Evolutionary conservation across 768 basidiomycete species (phyloP).

Genomic region (Botryobasidium botryosum): DNA sequence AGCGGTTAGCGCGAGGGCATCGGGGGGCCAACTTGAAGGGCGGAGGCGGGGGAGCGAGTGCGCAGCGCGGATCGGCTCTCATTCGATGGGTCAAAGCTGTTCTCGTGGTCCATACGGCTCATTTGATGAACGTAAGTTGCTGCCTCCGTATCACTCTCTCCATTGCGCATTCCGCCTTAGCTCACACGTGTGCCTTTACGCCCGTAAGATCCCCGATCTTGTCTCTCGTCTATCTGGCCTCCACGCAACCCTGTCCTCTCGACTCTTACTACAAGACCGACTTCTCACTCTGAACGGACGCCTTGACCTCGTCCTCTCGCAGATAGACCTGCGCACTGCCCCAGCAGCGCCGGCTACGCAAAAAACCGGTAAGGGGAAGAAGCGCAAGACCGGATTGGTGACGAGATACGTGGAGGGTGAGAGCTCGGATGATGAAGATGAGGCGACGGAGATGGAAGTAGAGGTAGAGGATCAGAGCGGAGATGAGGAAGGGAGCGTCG

Average conservation of each 20-base stretch:
- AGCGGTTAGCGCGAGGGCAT: slow-evolving; percentile 64
- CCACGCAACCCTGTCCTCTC: slow-evolving; percentile 61
- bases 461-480: slow-evolving; percentile 47
- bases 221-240: slow-evolving; percentile 74
- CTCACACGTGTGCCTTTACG: too few relatives aligned
- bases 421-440: slow-evolving; percentile 48
- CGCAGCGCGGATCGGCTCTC: slow-evolving; percentile 52
- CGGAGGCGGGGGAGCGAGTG: slow-evolving; percentile 61
- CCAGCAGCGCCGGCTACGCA: slow-evolving; percentile 29
- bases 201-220: slow-evolving; percentile 89
- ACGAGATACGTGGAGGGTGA: slow-evolving; percentile 64
- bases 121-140: slow-evolving; percentile 77
- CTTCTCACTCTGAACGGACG: slow-evolving; percentile 75
- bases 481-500: slow-evolving; percentile 58
- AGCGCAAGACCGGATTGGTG: slow-evolving; percentile 12
- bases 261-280: slow-evolving; percentile 69
- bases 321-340: slow-evolving; percentile 80
- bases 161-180: not conserved
- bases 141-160: not conserved
- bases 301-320: slow-evolving; percentile 84
- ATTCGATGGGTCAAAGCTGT: slow-evolving; percentile 69
- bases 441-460: slow-evolving; percentile 33
- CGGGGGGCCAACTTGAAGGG: slow-evolving; percentile 34
- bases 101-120: slow-evolving; percentile 69
- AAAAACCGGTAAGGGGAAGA: slow-evolving; percentile 22